Percentiles rank a stretch among this genome's conserved stretches.
Conservation (phyloP, 2,329 filamentous ascomycete genomes). For the Fusarium beomiforme region DNA sequence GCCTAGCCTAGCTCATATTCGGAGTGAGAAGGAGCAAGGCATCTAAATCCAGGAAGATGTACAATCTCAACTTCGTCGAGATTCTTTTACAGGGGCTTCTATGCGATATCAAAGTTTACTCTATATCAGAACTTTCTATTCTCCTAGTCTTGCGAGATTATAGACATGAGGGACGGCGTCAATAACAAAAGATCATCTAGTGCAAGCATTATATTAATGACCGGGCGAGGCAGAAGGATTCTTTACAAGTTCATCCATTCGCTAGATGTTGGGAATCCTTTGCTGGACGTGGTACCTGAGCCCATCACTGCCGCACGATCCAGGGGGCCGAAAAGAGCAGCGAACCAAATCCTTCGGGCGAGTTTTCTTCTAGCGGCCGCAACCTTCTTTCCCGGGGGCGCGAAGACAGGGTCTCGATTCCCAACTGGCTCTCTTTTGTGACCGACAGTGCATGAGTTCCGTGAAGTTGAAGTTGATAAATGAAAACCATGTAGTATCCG, state of each 20-base stretch:
- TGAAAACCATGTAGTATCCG: neutral
- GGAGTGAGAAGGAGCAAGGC: neutral
- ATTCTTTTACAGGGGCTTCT: neutral
- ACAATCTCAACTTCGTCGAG: neutral
- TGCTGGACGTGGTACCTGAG: neutral
- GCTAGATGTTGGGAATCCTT: neutral
- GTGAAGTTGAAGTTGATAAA: neutral
- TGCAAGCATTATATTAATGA: neutral
- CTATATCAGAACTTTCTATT: neutral
- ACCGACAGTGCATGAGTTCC: neutral
- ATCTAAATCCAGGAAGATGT: neutral
- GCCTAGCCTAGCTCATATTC: neutral
- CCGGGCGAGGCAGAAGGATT: neutral
- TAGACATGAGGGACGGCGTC: neutral
- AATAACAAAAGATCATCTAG: neutral
- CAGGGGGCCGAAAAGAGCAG: conserved; percentile 2
- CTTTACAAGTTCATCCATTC: neutral
- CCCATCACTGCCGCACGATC: conserved; percentile 6
- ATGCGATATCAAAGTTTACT: neutral
- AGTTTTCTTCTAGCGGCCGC: conserved; percentile 9
- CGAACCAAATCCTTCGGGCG: conserved; percentile 16
- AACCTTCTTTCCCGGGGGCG: neutral
- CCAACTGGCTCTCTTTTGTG: neutral
- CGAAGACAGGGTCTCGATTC: neutral
- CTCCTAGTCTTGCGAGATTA: neutral